Conservation (phyloP, 768 basidiomycete genomes). For the Rhodotorula diobovata region DNA sequence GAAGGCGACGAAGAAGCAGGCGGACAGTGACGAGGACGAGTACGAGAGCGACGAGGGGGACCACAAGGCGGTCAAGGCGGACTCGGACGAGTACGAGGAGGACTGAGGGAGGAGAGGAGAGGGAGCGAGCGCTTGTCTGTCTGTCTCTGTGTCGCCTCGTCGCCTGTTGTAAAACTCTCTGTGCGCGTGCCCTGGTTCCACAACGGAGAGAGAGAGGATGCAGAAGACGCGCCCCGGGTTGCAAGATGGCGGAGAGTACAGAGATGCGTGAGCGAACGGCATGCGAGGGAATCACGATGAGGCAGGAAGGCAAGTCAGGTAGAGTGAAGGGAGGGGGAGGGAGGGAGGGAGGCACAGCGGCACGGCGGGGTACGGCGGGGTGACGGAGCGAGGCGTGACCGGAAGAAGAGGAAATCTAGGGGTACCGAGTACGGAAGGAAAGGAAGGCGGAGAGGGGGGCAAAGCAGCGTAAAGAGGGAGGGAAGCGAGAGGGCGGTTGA, state of each 20-base stretch:
- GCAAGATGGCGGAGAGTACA: no score
- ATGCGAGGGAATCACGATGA: no score
- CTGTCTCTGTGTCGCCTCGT: not conserved
- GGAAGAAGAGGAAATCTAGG: no score
- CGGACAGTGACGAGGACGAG: not conserved
- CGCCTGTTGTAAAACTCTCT: not conserved
- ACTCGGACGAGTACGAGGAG: conserved; percentile 8
- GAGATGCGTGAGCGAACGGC: no score
- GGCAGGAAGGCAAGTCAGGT: not conserved
- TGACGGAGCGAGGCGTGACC: no score
- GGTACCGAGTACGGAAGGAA: no score
- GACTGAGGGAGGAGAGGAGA: no score
- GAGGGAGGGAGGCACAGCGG: not conserved
- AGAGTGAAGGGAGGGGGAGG: not conserved
- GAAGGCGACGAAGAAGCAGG: conserved; percentile 15
- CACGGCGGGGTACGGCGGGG: not conserved
- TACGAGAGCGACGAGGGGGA: conserved; percentile 1
- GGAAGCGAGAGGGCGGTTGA: not conserved
- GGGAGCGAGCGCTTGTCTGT: not conserved
- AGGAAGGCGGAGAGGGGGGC: not conserved
- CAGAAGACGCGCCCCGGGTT: no score
- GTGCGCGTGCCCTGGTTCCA: no score
- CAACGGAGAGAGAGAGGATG: no score
- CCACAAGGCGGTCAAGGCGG: not conserved
- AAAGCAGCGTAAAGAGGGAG: not conserved